Percentiles rank a stretch among this genome's conserved stretches.
These are phyloP conservation scores for Cylindrodendrum hubeiense DNA, from an alignment of 2,329 filamentous ascomycete species.

Conservation along the genomic window DNA sequence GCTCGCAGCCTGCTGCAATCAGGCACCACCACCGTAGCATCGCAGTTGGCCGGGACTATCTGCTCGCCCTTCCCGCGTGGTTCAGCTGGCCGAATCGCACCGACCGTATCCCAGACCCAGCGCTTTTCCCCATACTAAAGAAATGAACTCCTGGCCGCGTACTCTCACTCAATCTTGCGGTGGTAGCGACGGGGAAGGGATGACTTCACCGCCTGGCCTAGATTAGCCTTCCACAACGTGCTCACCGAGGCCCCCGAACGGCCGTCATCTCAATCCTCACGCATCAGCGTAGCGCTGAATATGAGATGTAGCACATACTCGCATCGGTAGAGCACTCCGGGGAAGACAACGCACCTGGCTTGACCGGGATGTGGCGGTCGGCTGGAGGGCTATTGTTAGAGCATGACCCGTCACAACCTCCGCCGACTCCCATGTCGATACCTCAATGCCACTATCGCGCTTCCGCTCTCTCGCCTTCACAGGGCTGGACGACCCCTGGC, in stretches of 20 bases:
- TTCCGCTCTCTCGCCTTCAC: background rate
- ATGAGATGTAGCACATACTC: background rate
- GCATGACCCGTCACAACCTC: background rate
- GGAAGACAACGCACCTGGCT: background rate
- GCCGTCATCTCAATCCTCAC: background rate
- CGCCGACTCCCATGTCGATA: background rate
- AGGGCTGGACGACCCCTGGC: background rate
- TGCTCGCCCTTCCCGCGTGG: no score
- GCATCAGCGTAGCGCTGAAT: background rate
- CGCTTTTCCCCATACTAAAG: background rate
- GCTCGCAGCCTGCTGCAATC: background rate
- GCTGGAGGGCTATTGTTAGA: background rate
- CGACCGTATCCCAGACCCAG: background rate
- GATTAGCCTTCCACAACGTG: background rate
- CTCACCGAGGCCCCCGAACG: background rate
- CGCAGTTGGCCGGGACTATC: background rate
- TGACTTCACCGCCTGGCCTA: background rate
- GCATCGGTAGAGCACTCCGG: background rate
- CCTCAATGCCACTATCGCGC: background rate
- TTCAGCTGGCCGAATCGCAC: background rate
- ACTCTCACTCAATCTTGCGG: background rate
- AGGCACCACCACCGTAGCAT: background rate
- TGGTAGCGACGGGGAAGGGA: background rate
- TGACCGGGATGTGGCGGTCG: background rate
- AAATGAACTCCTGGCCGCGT: background rate